Evolutionary conservation across 1,284 basidiomycete genomes (phyloP).

Genomic region (Acaromyces ingoldii): DNA sequence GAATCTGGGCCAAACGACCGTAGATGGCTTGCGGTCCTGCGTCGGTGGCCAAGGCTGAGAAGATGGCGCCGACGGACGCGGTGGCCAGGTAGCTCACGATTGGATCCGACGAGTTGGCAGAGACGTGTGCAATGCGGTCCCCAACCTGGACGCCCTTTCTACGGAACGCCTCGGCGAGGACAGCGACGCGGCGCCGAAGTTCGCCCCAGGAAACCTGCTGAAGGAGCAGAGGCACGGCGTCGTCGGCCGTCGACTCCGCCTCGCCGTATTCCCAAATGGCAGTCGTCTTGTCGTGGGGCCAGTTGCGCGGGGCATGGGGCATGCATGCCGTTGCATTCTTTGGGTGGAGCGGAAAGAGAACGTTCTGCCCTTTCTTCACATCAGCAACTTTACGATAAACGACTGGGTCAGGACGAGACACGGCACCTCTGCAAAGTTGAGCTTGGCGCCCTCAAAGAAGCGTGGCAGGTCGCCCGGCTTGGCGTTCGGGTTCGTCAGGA

Average conservation of each 20-base stretch:
- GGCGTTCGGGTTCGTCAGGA: slow-evolving; percentile 24
- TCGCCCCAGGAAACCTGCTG: slow-evolving; percentile 53
- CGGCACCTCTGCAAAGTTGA: slow-evolving; percentile 89
- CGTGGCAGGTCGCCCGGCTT: slow-evolving; percentile 58
- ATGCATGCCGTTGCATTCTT: slow-evolving; percentile 21
- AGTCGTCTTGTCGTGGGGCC: slow-evolving; percentile 53
- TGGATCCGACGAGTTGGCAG: slow-evolving; percentile 66
- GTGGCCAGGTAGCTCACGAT: slow-evolving; percentile 72
- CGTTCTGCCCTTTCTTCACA: too few species aligned
- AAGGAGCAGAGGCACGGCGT: slow-evolving; percentile 25
- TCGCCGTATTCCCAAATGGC: slow-evolving; percentile 70
- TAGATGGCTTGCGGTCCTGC: slow-evolving; percentile 76
- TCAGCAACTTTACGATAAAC: too few species aligned
- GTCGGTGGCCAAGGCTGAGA: slow-evolving; percentile 77
- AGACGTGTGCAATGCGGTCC: slow-evolving; percentile 73
- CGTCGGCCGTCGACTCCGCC: slow-evolving; percentile 22
- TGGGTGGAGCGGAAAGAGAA: slow-evolving; percentile 34
- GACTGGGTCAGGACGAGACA: slow-evolving; percentile 24
- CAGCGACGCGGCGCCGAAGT: slow-evolving; percentile 13
- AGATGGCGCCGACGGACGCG: slow-evolving; percentile 66
- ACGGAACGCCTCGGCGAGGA: slow-evolving; percentile 63
- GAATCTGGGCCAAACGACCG: slow-evolving; percentile 59
- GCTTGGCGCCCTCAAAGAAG: slow-evolving; percentile 67
- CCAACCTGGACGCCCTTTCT: slow-evolving; percentile 63
- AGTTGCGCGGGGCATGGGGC: slow-evolving; percentile 31